phyloP scores from a whole-genome alignment of 2,329 filamentous ascomycete genomes.

The Didymella exigua region DNA sequence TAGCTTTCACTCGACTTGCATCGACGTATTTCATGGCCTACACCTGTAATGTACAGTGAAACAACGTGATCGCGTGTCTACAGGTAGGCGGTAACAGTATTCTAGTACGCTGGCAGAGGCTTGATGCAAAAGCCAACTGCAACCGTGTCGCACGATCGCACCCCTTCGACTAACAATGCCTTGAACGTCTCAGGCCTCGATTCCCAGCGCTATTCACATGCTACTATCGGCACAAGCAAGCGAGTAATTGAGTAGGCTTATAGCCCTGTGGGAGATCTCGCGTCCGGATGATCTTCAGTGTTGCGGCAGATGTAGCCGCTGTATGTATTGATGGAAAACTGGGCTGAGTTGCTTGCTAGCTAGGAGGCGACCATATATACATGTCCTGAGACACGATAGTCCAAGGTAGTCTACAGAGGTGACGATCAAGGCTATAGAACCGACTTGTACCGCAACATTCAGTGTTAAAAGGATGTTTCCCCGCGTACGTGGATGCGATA shows the following conservation, averaged over 20 bases:
- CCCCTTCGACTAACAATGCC: not conserved
- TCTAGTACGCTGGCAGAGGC: not conserved
- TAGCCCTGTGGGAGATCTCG: constrained; percentile 10
- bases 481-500: no score
- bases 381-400: no score
- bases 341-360: no score
- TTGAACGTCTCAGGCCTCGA: not conserved
- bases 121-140: not conserved
- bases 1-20: not conserved
- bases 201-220: constrained; percentile 1
- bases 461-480: no score
- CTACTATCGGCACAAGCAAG: constrained; percentile 14
- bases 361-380: no score
- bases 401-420: not conserved
- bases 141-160: not conserved
- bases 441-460: no score
- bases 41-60: not conserved
- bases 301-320: no score
- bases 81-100: not conserved
- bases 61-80: not conserved
- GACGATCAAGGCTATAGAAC: no score
- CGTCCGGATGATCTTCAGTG: constrained; percentile 5
- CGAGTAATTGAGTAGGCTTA: not conserved
- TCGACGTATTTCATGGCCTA: not conserved
- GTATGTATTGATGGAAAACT: no score